Conservation (phyloP, 2,329 filamentous ascomycete genomes). For the Penicillium hesseltinei region DNA sequence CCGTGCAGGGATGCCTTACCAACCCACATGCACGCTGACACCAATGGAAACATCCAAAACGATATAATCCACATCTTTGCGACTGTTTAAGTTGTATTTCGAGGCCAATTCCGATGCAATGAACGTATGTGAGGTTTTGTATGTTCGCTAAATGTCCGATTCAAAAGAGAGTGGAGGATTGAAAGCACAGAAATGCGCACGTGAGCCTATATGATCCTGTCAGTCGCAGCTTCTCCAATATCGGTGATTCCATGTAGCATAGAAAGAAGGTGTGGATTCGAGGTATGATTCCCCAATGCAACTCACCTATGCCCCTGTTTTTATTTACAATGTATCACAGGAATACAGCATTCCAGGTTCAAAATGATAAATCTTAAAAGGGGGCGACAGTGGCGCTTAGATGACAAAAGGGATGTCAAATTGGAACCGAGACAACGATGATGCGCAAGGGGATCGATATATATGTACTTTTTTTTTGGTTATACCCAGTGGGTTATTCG, state of each 20-base stretch:
- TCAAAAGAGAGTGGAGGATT: background rate
- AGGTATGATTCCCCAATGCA: background rate
- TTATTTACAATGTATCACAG: background rate
- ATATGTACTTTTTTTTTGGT: background rate
- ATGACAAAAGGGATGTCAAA: background rate
- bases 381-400: slow-evolving; percentile 1
- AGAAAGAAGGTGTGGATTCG: background rate
- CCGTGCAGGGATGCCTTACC: slow-evolving; percentile 32
- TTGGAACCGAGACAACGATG: background rate
- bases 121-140: background rate
- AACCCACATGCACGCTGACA: slow-evolving; percentile 58
- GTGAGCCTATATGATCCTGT: background rate
- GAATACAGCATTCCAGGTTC: slow-evolving; percentile 1
- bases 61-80: slow-evolving; percentile 46
- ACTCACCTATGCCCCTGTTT: slow-evolving; percentile 5
- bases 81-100: background rate
- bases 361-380: background rate
- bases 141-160: background rate
- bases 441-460: background rate
- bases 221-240: slow-evolving; percentile 3
- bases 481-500: background rate
- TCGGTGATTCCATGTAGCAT: background rate
- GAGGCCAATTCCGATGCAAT: background rate
- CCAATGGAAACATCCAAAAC: slow-evolving; percentile 57
- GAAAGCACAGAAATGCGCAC: background rate